Evolutionary conservation across 495 filamentous ascomycete genomes (phyloP).

Genomic region (Neurospora sp.): DNA sequence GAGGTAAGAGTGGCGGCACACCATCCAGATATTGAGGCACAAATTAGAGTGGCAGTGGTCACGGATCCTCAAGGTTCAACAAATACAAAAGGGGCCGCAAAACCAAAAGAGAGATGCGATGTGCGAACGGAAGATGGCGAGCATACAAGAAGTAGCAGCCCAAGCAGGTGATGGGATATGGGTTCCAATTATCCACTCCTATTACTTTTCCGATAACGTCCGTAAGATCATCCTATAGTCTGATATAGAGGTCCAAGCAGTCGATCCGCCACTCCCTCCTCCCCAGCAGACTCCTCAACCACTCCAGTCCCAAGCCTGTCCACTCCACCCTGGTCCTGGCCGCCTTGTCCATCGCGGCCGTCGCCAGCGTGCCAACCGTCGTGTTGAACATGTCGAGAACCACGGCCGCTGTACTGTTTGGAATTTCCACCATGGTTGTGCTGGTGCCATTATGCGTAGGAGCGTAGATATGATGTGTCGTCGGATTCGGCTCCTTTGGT

Average conservation of each 20-base stretch:
- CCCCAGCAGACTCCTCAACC: constrained; percentile 67
- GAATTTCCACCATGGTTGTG: constrained; percentile 21
- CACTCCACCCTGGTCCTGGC: constrained; percentile 46
- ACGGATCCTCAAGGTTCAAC: background rate
- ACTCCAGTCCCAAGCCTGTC: constrained; percentile 75
- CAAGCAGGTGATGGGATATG: background rate
- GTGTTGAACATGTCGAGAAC: constrained; percentile 56
- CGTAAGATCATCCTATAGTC: constrained; percentile 36
- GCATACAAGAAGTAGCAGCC: background rate
- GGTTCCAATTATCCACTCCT: background rate
- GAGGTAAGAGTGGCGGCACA: background rate
- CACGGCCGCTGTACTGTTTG: constrained; percentile 16
- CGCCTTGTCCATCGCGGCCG: constrained; percentile 56
- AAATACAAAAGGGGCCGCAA: background rate
- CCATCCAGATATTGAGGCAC: background rate
- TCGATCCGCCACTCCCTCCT: constrained; percentile 72
- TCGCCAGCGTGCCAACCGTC: constrained; percentile 55
- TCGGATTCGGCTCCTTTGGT: constrained; percentile 33
- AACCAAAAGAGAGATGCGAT: background rate
- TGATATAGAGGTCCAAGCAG: constrained; percentile 72
- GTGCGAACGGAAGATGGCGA: background rate
- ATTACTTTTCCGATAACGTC: background rate
- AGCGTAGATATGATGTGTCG: constrained; percentile 10
- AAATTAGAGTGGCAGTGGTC: background rate
- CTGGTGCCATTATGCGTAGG: constrained; percentile 25